Evolutionary conservation across 352 stramenopile genomes (phyloP), one percentile per base, ranked within the genome.

Genomic region (Globisporangium cylindrosporum): DNA sequence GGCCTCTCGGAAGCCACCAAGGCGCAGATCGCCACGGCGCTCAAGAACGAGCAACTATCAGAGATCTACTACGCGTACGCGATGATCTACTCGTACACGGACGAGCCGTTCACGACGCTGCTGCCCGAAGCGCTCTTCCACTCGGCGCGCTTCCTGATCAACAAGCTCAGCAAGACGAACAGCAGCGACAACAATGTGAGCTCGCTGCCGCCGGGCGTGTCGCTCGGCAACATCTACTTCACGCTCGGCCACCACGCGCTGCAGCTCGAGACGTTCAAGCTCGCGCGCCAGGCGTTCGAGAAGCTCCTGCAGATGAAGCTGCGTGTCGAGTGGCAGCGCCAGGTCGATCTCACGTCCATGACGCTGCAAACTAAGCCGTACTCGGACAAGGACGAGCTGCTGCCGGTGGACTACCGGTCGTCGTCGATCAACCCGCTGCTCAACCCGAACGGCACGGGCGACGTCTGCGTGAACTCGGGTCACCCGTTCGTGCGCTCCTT

Each of bases 401-500:
- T 98, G n/a, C 94, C 94, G 1, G 92, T 98, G 4, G 98, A 98
- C 79, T 99, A 98, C 66, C 88, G 91, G 12, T 99, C 95, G 61
- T 96, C 92, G 5, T 94, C 90, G 0, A 85, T 89, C 20, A 99
- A 98, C 67, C 89, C 92, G 4, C 76, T 98, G 24, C 73, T 99
- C n/a, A 97, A 97, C 55, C 82, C 90, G 22, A 93, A 93, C 59
- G 79, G 82, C 65, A 86, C 72, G 4, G 91, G 94, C 18, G 95
- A 98, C 67, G 86, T 94, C 5, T 99, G 95, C 67, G 84, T 97
- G 7, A 95, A 89, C 55, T 99, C 96, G 49, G 89, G 91, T 10
- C 96, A 99, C 66, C 94, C 91, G 15, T 99, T 99, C 70, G 75
- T 98, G 20, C 89, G 96, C 18, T 98, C 89, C 1, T 98, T 98